Base-by-base conservation (phyloP, 1,139 yeast species). In the Insectozyma bohioensis region DNA sequence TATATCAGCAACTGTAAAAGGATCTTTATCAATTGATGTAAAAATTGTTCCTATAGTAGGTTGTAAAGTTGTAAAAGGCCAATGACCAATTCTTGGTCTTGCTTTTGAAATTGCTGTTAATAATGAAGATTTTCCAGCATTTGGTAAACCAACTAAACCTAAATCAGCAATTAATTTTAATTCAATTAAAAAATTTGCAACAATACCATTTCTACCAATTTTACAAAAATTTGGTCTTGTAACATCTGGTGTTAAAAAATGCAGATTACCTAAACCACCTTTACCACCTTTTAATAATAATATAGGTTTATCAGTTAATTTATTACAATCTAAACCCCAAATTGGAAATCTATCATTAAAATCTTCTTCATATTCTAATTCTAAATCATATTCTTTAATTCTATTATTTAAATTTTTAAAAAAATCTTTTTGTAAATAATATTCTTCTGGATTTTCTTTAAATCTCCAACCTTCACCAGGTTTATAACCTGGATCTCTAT, bases 211-310 rank as follows among this genome's bases (percentile, higher is more conserved):
- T 38, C 97, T 72, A 2, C 97, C 98, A 24, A 54, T 52, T 49
- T 88, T 90, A 23, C 94, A 78, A 54, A 92, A 92, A 32, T 95
- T 66, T 5, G 98, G 98, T 51, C 88, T 90, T 37, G 97, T 75
- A 34, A 92, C 80, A 35, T 80, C 78, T 33, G 82, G 72, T 1
- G 97, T 87, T 33, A 85, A 65, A 51, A 92, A 92, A 54, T 90
- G 96, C 92, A 88, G 87, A 56, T 92, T 92, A 2, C 98, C 98
- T 67, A 90, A 71, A 0, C 98, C 98, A 17, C 97, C 97, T 46
- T 70, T 67, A 5, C 98, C 98, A 26, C 98, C 98, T 46, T 75
- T 72, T 28, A 90, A 51, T 13, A 92, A 51, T 27, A 85, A 63
- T n/a, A 80, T 54, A 1, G 97, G 95, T 21, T 71, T 72, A 4